Evolutionary conservation across 192 early-diverging fungal species (phyloP), one percentile per base, ranked within the genome.

Genomic region (Podila clonocystis): DNA sequence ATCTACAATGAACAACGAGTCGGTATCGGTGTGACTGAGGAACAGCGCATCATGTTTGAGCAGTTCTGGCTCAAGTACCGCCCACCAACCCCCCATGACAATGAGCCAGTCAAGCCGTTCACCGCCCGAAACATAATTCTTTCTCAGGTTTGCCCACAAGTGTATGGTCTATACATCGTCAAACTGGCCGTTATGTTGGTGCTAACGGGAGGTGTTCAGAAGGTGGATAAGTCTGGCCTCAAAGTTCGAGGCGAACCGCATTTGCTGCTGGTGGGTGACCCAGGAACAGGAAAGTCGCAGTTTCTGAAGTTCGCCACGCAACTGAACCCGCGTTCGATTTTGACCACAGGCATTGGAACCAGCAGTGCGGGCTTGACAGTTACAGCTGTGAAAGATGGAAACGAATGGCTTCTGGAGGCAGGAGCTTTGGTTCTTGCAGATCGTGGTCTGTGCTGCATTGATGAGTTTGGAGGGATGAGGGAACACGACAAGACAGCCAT

Each of bases 351-450:
- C 11, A 91, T 94, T 31, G 94, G 94, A 20, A 89, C 88, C 20
- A 94, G 83, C 22, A 91, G 83, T 41, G 94, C 93, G 9, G 94
- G 94, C 4, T 78, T 95, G 49, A 95, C 94, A 0, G 92, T 91
- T 24, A 90, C 92, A 3, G 94, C 93, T 5, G 90, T 93, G 13
- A 83, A 84, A 50, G 94, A 95, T 50, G 87, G 88, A 66, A 41
- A 88, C 24, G 94, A 95, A 74, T 95, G 94, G 94, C 91, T 91
- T 70, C 75, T 95, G 49, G 94, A 95, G 75, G 94, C 93, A 5
- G 94, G 94, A 12, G 94, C 94, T 1, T 73, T 95, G 20, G 94
- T 95, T 11, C 75, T 94, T 45, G 92, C 94, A 1, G 94, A 95
- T 72, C 82, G 91, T 6, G 94, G 94, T 0, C 38, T 95, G 6